phyloP scores from a whole-genome alignment of 495 filamentous ascomycete species.

The Talaromyces ruber region DNA sequence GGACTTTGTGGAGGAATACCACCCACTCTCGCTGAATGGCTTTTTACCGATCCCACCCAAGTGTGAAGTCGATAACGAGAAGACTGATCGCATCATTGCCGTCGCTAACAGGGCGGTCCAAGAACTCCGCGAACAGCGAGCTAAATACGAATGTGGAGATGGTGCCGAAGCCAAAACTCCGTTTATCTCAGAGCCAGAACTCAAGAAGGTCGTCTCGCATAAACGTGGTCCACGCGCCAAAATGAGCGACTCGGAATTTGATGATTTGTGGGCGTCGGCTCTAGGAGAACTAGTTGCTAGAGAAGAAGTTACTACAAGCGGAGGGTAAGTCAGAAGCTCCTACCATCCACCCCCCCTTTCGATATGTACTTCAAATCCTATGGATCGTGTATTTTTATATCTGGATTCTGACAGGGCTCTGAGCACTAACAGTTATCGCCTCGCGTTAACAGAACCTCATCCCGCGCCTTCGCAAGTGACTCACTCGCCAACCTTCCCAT shows the following conservation, averaged over 20 bases:
- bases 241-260: conserved; percentile 81
- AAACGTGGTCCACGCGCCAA: conserved; percentile 55
- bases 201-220: conserved; percentile 64
- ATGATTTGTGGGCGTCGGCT: conserved; percentile 81
- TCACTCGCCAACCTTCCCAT: conserved; percentile 86
- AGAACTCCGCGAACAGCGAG: conserved; percentile 74
- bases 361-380: neutral
- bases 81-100: conserved; percentile 73
- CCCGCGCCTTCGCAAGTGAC: conserved; percentile 52
- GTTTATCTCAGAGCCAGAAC: conserved; percentile 62
- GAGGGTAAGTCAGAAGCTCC: conserved; percentile 61
- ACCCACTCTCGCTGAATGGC: conserved; percentile 76
- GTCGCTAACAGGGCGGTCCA: conserved; percentile 86
- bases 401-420: conserved; percentile 39
- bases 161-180: conserved; percentile 49
- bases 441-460: conserved; percentile 58
- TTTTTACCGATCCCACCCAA: conserved; percentile 77
- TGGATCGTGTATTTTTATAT: conserved; percentile 13
- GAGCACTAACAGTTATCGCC: conserved; percentile 71
- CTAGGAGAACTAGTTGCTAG: conserved; percentile 73
- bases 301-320: conserved; percentile 70
- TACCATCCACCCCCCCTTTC: conserved; percentile 10
- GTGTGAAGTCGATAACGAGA: conserved; percentile 94
- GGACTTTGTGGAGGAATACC: conserved; percentile 77
- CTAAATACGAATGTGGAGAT: conserved; percentile 81